phyloP scores from a whole-genome alignment of 2,329 filamentous ascomycete species.

The Trichoderma semiorbis region DNA sequence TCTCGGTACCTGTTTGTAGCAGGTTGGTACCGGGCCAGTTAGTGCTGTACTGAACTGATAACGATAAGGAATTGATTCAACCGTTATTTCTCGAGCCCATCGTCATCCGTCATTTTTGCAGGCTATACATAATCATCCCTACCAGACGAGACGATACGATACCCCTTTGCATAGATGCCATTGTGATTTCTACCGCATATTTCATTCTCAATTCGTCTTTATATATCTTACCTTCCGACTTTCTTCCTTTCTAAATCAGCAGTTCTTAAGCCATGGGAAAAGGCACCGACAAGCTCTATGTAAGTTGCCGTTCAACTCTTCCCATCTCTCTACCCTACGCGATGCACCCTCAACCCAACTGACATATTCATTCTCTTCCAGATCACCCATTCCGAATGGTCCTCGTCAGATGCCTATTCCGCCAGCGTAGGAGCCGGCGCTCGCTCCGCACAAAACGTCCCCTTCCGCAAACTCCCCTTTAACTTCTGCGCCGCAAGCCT shows the following conservation, averaged over 20 bases:
- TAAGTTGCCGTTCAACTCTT: conserved; percentile 24
- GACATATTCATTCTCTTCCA: conserved; percentile 19
- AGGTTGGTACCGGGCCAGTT: neutral
- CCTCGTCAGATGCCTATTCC: conserved; percentile 82
- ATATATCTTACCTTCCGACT: neutral
- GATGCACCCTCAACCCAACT: neutral
- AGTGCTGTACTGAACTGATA: conserved; percentile 6
- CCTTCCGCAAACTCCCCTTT: conserved; percentile 88
- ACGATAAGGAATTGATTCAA: conserved; percentile 14
- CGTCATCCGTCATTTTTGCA: conserved; percentile 1
- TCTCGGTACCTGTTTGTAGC: neutral
- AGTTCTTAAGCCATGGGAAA: conserved; percentile 34
- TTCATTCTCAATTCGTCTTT: neutral
- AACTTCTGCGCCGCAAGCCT: conserved; percentile 97
- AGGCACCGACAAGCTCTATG: conserved; percentile 46
- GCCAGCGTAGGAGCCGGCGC: conserved; percentile 72
- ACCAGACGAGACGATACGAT: neutral
- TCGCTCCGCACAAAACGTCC: conserved; percentile 47
- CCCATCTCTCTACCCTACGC: neutral
- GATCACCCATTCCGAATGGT: conserved; percentile 98
- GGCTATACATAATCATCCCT: neutral
- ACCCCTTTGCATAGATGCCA: neutral
- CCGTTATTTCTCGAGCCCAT: neutral
- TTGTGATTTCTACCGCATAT: neutral
- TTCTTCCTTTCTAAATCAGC: neutral